Conservation (phyloP, 2,329 filamentous ascomycete species). For the Trichoderma sp. region DNA sequence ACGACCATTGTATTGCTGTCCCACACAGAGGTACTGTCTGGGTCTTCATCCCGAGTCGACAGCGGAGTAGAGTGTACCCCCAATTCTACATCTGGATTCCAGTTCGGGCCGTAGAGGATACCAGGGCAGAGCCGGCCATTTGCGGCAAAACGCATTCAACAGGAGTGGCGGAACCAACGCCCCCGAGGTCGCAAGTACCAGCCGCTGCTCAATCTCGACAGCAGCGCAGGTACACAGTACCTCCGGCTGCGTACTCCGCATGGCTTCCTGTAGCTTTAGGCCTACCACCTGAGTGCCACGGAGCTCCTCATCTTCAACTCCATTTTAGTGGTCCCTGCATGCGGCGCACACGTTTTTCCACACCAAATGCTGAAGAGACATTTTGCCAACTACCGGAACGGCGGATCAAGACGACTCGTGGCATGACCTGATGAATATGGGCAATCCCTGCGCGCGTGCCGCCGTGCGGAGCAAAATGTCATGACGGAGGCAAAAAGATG, state of each 20-base stretch:
- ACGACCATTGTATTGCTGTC: neutral
- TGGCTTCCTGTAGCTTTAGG: neutral
- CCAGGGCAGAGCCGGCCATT: neutral
- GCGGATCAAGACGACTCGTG: slow-evolving; percentile 15
- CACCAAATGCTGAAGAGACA: slow-evolving; percentile 5
- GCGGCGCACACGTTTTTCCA: slow-evolving; percentile 5
- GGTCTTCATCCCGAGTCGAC: neutral
- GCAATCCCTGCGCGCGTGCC: slow-evolving; percentile 5
- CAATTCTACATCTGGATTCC: neutral
- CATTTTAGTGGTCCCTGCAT: slow-evolving; percentile 16
- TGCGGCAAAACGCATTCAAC: neutral
- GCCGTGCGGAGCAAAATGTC: neutral
- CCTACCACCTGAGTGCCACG: slow-evolving; percentile 4
- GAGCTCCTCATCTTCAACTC: slow-evolving; percentile 11
- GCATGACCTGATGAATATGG: neutral
- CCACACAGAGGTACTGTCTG: neutral
- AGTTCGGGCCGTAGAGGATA: neutral
- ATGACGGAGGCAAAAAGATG: neutral
- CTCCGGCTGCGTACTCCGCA: neutral
- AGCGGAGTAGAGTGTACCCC: neutral
- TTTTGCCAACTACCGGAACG: neutral
- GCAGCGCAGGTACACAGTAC: neutral
- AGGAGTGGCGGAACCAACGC: neutral
- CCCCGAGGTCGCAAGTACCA: neutral
- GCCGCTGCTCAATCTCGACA: no score